Percentiles rank a stretch among this genome's conserved stretches.
phyloP scores from a whole-genome alignment of 2,329 filamentous ascomycete species.

The Aspergillus pseudotamarii region DNA sequence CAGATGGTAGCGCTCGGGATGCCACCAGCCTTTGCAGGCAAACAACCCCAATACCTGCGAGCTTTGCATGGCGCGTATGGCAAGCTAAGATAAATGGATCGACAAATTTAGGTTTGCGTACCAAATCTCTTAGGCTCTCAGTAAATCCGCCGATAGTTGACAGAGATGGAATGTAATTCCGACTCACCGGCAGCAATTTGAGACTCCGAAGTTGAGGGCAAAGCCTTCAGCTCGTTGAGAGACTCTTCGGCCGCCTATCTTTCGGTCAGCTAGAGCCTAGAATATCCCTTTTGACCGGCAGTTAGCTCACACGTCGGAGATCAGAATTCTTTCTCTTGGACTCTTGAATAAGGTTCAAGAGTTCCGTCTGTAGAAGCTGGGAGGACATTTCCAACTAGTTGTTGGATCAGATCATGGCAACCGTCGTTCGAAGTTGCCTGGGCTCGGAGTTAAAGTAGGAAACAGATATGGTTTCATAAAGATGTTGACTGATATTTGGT shows the following conservation, averaged over 20 bases:
- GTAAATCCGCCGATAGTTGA: conserved; percentile 14
- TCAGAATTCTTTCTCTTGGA: conserved; percentile 94
- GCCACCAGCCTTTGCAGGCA: conserved; percentile 89
- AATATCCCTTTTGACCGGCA: conserved; percentile 15
- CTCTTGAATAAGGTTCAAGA: conserved; percentile 89
- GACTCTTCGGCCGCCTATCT: conserved; percentile 87
- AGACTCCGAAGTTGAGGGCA: conserved; percentile 74
- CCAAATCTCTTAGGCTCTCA: conserved; percentile 67
- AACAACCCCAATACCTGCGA: conserved; percentile 82
- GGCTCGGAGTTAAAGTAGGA: conserved; percentile 17
- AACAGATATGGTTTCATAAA: conserved; percentile 20
- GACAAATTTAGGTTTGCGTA: conserved; percentile 78
- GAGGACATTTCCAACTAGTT: conserved; percentile 71
- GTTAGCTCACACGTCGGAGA: conserved; percentile 64
- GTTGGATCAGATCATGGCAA: conserved; percentile 35
- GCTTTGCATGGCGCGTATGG: conserved; percentile 84
- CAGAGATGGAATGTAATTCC: background rate
- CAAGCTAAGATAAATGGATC: conserved; percentile 95
- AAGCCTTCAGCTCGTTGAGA: conserved; percentile 79
- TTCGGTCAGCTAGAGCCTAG: conserved; percentile 25
- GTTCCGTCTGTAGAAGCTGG: conserved; percentile 83
- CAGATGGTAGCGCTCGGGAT: conserved; percentile 74
- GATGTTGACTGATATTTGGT: conserved; percentile 4
- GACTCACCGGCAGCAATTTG: conserved; percentile 69
- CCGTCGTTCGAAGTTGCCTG: conserved; percentile 15